Percentiles rank a stretch among this genome's conserved stretches.
Evolutionary conservation across 768 basidiomycete genomes (phyloP).

Genomic region (Mrakia frigida): DNA sequence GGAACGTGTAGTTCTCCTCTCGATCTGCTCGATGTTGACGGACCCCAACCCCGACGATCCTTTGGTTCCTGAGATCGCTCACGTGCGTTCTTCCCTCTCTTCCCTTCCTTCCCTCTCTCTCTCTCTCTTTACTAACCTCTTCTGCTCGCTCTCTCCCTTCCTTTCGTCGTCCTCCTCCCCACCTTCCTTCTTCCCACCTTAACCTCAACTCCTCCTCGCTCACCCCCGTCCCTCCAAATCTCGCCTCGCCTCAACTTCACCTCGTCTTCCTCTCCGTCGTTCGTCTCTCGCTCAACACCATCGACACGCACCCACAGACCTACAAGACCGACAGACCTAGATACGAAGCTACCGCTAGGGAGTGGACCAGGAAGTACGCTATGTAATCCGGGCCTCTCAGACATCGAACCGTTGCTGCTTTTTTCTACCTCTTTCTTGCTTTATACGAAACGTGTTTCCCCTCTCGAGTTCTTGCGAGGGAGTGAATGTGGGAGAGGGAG

Average conservation of each 20-base stretch:
- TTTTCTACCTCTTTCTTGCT: too few species aligned
- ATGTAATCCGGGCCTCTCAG: too few species aligned
- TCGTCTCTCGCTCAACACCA: background rate
- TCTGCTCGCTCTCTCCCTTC: background rate
- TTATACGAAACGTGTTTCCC: too few species aligned
- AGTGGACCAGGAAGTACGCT: slow-evolving; percentile 91
- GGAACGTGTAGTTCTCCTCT: slow-evolving; percentile 72
- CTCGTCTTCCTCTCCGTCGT: too few species aligned
- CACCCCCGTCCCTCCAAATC: background rate
- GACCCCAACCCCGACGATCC: slow-evolving; percentile 99
- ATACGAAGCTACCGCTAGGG: slow-evolving; percentile 95
- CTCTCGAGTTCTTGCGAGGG: too few species aligned
- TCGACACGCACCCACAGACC: slow-evolving; percentile 47
- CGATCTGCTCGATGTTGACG: slow-evolving; percentile 98
- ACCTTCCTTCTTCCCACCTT: background rate
- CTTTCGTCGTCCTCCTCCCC: background rate
- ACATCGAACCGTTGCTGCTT: too few species aligned
- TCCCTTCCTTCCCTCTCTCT: background rate
- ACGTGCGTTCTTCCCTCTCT: slow-evolving; percentile 46
- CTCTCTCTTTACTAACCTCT: background rate
- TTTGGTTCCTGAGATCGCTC: slow-evolving; percentile 95
- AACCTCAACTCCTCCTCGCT: background rate
- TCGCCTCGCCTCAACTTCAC: background rate
- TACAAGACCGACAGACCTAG: slow-evolving; percentile 98
- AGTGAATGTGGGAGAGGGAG: too few species aligned